Percentiles rank a stretch among this genome's conserved stretches.
Conservation (phyloP, 768 basidiomycete species). For the Ramaria sp. region DNA sequence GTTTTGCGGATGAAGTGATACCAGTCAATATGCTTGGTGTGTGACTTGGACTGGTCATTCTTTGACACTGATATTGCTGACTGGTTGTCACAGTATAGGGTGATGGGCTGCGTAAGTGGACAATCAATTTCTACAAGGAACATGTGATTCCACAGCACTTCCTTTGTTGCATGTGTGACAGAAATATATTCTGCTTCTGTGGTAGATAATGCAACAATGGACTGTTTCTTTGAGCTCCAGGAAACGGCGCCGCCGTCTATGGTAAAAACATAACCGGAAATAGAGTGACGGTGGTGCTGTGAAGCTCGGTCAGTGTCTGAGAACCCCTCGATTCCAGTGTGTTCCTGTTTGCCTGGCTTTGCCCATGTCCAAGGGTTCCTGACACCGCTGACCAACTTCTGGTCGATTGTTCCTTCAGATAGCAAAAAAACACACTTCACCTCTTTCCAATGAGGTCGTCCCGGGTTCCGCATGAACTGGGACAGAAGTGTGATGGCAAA, state of each 20-base stretch:
- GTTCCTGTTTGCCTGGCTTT: neutral
- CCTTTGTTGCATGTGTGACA: slow-evolving; percentile 12
- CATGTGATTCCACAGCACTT: slow-evolving; percentile 10
- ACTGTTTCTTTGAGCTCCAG: slow-evolving; percentile 19
- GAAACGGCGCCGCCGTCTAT: slow-evolving; percentile 14
- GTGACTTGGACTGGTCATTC: slow-evolving; percentile 8
- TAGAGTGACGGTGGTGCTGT: slow-evolving; percentile 16
- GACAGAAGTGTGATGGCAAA: neutral
- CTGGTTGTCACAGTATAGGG: slow-evolving; percentile 22
- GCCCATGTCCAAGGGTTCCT: too few species aligned
- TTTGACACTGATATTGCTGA: slow-evolving; percentile 19
- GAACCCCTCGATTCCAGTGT: slow-evolving; percentile 11
- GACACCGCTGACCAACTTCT: neutral
- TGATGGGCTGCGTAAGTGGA: neutral
- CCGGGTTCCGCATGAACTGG: neutral
- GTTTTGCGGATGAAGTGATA: slow-evolving; percentile 22
- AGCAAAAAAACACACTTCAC: neutral
- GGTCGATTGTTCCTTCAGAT: too few species aligned
- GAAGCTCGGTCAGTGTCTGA: slow-evolving; percentile 20
- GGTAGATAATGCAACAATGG: slow-evolving; percentile 18
- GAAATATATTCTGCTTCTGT: slow-evolving; percentile 20
- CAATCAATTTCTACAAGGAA: slow-evolving; percentile 10
- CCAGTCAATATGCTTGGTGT: slow-evolving; percentile 27
- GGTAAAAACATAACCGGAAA: slow-evolving; percentile 18
- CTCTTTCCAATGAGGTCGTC: neutral